Evolutionary conservation across 768 basidiomycete genomes (phyloP).

Genomic region (Suillus ampliporus): DNA sequence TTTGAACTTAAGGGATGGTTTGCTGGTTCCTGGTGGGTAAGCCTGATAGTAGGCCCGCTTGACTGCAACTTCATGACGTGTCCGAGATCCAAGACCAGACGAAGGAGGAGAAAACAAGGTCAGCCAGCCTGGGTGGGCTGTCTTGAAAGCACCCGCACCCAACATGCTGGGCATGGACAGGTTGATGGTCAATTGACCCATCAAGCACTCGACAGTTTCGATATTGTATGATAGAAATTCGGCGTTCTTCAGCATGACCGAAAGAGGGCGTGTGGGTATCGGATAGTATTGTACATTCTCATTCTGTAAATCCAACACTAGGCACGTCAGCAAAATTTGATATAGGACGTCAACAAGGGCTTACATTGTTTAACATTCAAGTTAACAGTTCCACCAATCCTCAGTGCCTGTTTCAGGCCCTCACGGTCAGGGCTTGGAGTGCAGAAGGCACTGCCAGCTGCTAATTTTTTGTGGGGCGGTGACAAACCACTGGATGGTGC

Average conservation of each 20-base stretch:
- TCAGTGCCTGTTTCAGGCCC: too few relatives aligned
- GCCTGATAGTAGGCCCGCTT: background rate
- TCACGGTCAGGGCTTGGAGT: too few relatives aligned
- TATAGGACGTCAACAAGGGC: too few relatives aligned
- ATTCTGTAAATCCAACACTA: background rate
- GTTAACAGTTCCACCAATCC: too few relatives aligned
- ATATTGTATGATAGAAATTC: background rate
- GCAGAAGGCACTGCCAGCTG: too few relatives aligned
- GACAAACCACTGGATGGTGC: too few relatives aligned
- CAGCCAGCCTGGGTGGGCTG: constrained; percentile 10
- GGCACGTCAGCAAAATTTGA: too few relatives aligned
- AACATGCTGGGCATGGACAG: background rate
- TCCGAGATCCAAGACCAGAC: constrained; percentile 2
- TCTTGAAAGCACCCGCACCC: constrained; percentile 16
- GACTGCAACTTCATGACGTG: background rate
- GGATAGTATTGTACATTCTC: background rate
- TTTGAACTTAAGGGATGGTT: background rate
- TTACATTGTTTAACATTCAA: too few relatives aligned
- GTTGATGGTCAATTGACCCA: background rate
- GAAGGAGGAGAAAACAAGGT: background rate
- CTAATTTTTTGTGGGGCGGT: too few relatives aligned
- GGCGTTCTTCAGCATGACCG: background rate
- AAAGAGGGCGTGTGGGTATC: background rate
- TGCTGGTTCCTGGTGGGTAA: background rate
- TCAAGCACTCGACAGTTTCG: background rate